Conservation (phyloP, 2,329 filamentous ascomycete genomes). For the Rutstroemia sp. region DNA sequence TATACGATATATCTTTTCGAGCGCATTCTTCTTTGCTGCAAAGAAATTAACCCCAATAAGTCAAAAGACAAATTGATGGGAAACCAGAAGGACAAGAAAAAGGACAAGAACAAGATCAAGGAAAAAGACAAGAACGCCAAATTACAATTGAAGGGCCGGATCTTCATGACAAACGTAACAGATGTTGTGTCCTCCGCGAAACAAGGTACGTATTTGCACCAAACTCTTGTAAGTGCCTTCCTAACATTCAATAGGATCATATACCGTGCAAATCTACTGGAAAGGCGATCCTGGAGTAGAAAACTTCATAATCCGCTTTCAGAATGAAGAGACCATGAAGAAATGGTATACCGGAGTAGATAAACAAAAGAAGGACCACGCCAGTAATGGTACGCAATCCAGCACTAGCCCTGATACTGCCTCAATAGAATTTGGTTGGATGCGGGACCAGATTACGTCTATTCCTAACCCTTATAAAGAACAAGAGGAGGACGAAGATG, state of each 20-base stretch:
- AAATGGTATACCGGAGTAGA: constrained; percentile 84
- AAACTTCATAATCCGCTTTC: constrained; percentile 91
- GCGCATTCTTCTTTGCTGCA: constrained; percentile 91
- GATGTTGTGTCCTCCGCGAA: constrained; percentile 84
- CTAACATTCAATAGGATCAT: constrained; percentile 58
- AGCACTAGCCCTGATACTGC: constrained; percentile 35
- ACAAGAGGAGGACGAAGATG: constrained; percentile 56
- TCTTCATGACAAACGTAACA: constrained; percentile 98
- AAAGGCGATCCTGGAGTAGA: constrained; percentile 93
- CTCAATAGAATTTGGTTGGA: constrained; percentile 70
- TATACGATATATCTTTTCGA: constrained; percentile 98
- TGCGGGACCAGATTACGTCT: constrained; percentile 56
- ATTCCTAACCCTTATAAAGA: constrained; percentile 77
- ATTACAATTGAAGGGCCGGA: constrained; percentile 89
- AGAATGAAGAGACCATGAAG: constrained; percentile 85
- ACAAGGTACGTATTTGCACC: constrained; percentile 55
- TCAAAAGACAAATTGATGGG: constrained; percentile 63
- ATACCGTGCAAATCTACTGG: constrained; percentile 97
- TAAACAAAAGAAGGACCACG: constrained; percentile 59
- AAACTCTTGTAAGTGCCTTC: not conserved
- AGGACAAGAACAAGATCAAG: constrained; percentile 67
- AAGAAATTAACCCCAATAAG: constrained; percentile 84
- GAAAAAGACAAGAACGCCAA: constrained; percentile 61
- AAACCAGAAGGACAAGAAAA: constrained; percentile 64
- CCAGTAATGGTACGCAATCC: constrained; percentile 40